Conservation (phyloP, 108 stramenopile genomes). For the Cylindrotheca closterium region DNA sequence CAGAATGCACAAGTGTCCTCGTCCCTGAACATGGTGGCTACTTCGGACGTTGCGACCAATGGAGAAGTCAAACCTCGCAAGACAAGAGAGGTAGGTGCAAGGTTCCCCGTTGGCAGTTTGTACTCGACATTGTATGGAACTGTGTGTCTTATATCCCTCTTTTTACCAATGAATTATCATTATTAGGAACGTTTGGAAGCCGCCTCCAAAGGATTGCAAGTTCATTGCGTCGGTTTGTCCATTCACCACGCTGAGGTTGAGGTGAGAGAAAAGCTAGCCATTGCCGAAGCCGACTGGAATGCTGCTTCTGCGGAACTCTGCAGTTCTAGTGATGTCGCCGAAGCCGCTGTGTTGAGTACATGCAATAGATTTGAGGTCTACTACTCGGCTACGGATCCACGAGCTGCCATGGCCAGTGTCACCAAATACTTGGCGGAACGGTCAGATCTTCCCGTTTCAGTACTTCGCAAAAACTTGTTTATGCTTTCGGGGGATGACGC, state of each 20-base stretch:
- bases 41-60: conserved; percentile 13
- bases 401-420: conserved; percentile 87
- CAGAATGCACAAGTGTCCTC: background rate
- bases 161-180: conserved; percentile 1
- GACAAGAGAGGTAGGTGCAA: conserved; percentile 43
- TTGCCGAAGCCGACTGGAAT: conserved; percentile 96
- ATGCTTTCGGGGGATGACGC: conserved; percentile 95
- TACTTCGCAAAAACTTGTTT: conserved; percentile 89
- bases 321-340: conserved; percentile 75
- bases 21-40: background rate
- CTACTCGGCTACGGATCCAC: conserved; percentile 87
- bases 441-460: conserved; percentile 78
- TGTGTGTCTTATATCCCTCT: background rate
- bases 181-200: conserved; percentile 82
- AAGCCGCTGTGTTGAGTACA: conserved; percentile 95
- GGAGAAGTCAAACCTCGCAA: conserved; percentile 25
- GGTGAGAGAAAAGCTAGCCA: conserved; percentile 97
- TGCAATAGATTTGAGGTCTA: conserved; percentile 99
- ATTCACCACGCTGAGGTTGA: conserved; percentile 97
- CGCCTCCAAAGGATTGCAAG: conserved; percentile 91
- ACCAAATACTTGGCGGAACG: conserved; percentile 86
- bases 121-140: background rate
- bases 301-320: conserved; percentile 77
- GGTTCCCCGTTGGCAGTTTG: background rate
- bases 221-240: conserved; percentile 93